A percentile compares a stretch with the other conserved stretches of the same genome.
Conservation (phyloP, 306 rosid species). For the Trifolium fragiferum region DNA sequence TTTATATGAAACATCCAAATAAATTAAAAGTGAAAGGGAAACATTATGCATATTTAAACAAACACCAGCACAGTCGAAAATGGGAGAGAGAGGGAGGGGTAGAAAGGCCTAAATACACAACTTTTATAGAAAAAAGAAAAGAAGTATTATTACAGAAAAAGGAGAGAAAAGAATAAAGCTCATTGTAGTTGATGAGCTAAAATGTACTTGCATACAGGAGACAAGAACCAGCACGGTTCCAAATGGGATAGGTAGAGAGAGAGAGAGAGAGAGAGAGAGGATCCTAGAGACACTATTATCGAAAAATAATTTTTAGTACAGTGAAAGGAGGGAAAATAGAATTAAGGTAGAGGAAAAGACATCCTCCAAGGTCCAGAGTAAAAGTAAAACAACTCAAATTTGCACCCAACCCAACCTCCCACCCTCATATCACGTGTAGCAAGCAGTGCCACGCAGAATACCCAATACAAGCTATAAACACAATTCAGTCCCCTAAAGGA, state of each 20-base stretch:
- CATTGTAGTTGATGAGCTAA: slow-evolving; percentile 23
- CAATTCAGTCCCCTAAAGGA: background rate
- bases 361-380: slow-evolving; percentile 21
- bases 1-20: slow-evolving; percentile 38
- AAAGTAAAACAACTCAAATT: slow-evolving; percentile 7
- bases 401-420: slow-evolving; percentile 9
- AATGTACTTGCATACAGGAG: background rate
- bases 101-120: background rate
- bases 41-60: slow-evolving; percentile 29
- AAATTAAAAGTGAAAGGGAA: slow-evolving; percentile 36
- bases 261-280: background rate
- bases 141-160: background rate
- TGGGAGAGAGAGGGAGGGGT: background rate
- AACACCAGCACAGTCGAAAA: background rate
- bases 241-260: background rate
- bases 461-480: slow-evolving; percentile 7
- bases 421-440: background rate
- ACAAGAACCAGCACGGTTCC: background rate
- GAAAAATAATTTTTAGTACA: background rate
- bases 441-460: background rate
- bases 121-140: background rate
- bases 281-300: background rate
- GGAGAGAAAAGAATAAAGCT: background rate
- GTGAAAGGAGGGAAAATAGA: background rate
- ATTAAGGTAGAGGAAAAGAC: slow-evolving; percentile 1